Conservation (phyloP, 139 green algal genomes). For the Tetraselmis striata region DNA sequence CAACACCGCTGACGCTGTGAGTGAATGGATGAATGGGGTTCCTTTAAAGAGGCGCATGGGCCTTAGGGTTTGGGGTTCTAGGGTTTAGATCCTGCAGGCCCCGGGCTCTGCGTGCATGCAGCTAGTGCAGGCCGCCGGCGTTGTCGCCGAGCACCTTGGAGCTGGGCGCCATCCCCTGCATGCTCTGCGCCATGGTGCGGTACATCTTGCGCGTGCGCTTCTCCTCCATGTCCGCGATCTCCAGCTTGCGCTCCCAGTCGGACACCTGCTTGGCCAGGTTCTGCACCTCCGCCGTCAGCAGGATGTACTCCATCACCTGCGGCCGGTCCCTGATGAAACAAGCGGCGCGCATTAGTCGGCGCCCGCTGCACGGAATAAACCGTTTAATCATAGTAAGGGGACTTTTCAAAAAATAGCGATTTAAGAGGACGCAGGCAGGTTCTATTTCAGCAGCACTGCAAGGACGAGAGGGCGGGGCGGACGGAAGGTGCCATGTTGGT, state of each 20-base stretch:
- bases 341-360: not conserved
- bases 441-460: not conserved
- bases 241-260: slow-evolving; percentile 67
- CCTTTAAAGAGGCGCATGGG: too few relatives aligned
- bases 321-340: slow-evolving; percentile 40
- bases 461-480: not conserved
- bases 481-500: too few relatives aligned
- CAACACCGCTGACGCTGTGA: too few relatives aligned
- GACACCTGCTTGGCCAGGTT: slow-evolving; percentile 54
- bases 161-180: not conserved
- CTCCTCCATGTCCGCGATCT: slow-evolving; percentile 58
- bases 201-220: slow-evolving; percentile 20
- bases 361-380: not conserved
- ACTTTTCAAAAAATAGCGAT: not conserved
- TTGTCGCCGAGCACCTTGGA: too few relatives aligned
- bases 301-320: slow-evolving; percentile 81
- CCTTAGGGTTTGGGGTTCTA: too few relatives aligned
- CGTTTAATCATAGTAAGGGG: not conserved
- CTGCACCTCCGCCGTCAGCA: slow-evolving; percentile 55
- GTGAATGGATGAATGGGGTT: too few relatives aligned
- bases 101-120: too few relatives aligned
- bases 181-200: slow-evolving; percentile 5
- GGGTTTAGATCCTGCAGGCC: too few relatives aligned
- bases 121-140: too few relatives aligned
- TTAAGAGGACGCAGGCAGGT: slow-evolving; percentile 7